Evolutionary conservation across 176 grass and related monocot genomes (phyloP), one percentile per base, ranked within the genome.

Genomic region (Hsuehochloa calcarea): DNA sequence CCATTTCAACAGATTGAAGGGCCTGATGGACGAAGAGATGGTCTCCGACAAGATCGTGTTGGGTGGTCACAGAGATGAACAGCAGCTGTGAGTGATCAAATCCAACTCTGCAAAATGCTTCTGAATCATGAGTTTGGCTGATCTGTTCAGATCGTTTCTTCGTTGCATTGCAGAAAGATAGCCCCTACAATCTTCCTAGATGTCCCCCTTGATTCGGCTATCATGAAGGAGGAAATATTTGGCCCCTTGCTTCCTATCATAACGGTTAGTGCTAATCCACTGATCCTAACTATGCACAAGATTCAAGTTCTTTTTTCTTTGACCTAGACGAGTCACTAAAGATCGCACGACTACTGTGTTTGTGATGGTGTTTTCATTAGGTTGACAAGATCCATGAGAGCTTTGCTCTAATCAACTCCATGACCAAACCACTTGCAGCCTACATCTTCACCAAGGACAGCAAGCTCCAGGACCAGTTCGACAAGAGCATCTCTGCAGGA

Each of bases 221-320:
- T 97, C 52, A 94, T 97, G 94, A 76, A 92, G 82, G 85, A 97
- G 11, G 92, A 97, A 64, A 92, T 97, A n/a, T 97, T 97, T 43
- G 92, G 92, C 3, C 94, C 94, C 5, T 71, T 97, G 79, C 90
- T 97, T 46, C 94, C 94, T 4, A 94, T 94, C 46, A 58, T 94
- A 75, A 97, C 90, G 31, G 94, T 97, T 60, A 74, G 54, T 13
- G 65, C 17, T 47, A 83, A 73, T 15, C 41, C 25, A 60, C 12
- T 64, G 51, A 47, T 31, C 40, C 23, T 62, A 26, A 46, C 22
- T 5, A 71, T 58, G 19, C 0, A 22, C 54, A 16, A 31, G 25
- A 37, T 67, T 67, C 27, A 38, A 13, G 15, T 1, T 46, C 22
- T 15, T 23, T 11, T 46, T 29, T 8, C n/a, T 65, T 35, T 31